phyloP scores from a whole-genome alignment of 148 eudicot genomes.

The Persicaria maculosa region DNA sequence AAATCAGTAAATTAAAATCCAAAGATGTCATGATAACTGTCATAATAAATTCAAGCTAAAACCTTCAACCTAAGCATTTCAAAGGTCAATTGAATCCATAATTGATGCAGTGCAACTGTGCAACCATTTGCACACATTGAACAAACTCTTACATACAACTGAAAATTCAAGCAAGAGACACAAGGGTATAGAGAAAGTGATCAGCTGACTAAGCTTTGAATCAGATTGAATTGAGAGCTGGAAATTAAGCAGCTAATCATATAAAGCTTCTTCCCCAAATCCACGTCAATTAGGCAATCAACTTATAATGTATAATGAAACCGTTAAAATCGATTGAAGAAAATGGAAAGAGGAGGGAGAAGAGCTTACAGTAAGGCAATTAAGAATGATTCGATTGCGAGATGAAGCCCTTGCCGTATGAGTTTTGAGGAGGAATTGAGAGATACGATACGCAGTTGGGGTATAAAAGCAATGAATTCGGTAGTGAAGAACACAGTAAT shows the following conservation, averaged over 20 bases:
- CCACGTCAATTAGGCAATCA: neutral
- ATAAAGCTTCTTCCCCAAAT: neutral
- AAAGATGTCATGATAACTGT: no score
- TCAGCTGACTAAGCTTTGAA: no score
- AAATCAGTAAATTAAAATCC: no score
- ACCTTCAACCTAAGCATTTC: neutral
- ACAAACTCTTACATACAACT: no score
- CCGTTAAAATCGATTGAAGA: neutral
- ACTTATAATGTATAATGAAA: neutral
- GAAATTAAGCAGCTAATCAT: neutral
- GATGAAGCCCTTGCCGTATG: neutral
- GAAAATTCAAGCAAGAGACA: no score
- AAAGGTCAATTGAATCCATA: neutral
- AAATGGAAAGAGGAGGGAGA: neutral
- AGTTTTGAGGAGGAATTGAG: neutral
- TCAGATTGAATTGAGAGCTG: conserved; percentile 13
- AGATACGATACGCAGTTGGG: neutral
- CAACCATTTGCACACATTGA: no score
- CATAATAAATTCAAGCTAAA: neutral
- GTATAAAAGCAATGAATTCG: neutral
- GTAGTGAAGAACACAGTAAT: neutral
- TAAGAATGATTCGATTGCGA: neutral
- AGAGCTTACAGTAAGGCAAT: neutral
- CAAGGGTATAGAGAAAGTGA: no score
- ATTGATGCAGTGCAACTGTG: no score